Base-by-base conservation (phyloP, 495 filamentous ascomycete species). In the Acidiella bohemica region DNA sequence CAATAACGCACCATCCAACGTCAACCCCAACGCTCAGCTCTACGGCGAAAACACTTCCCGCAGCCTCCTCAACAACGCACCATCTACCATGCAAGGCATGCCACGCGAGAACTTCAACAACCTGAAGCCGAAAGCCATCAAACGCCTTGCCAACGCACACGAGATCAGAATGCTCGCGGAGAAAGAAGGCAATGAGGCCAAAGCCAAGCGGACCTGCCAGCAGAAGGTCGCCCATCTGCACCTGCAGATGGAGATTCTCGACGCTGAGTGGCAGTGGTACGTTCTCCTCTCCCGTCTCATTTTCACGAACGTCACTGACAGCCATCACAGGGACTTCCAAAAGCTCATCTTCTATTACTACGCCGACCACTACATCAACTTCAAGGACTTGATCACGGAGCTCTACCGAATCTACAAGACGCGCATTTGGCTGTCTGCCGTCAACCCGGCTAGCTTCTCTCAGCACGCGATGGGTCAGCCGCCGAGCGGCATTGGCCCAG, bases 361-460 rank as follows among this genome's bases (percentile, higher is more conserved):
- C 50, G 90, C 90, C 39, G 87, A 95, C 53, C 76, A 83, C 0
- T 97, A 97, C 58, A 93, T 97, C 68, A 94, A 96, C 61, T 97
- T 97, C 68, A 97, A 96, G 59, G 81, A 83, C 0, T 72, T 97
- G 13, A 88, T 97, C 43, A 93, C 85, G 0, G 92, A 96, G 59
- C 70, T 97, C 17, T 97, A 96, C 70, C 95, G 95, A 56, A 86
- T 94, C 43, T 97, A 93, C 67, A 97, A 97, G 66, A 93, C 87
- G 14, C 75, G 90, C 39, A 96, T 97, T 56, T 97, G 90, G 90
- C 93, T 97, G 86, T 94, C 86, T 4, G 88, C 90, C 6, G 92
- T 97, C 64, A 97, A 97, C 54, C 92, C 90, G 2, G 90, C 90
- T 5, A 93, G 88, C 1, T 95, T 95, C 58, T 87, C 83, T 10